These are phyloP conservation scores for Fusarium pilosicola DNA, from an alignment of 2,329 filamentous ascomycete species.

Conservation along the genomic window DNA sequence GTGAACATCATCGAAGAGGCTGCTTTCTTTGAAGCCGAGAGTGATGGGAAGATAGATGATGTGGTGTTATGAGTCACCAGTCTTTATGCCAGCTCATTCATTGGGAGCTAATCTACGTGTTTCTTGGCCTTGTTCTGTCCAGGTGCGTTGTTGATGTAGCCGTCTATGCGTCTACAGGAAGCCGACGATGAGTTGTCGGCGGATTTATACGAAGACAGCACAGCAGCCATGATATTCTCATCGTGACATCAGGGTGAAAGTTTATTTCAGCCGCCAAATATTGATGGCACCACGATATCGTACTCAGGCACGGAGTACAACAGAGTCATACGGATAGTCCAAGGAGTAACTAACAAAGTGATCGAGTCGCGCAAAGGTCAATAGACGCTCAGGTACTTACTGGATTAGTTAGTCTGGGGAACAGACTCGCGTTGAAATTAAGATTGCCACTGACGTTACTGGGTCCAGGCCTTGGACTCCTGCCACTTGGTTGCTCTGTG, in stretches of 20 bases:
- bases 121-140: not conserved
- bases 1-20: not conserved
- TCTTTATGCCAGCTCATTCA: slow-evolving; percentile 4
- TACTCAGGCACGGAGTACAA: not conserved
- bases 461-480: slow-evolving; percentile 13
- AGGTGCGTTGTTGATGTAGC: slow-evolving; percentile 3
- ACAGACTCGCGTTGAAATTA: slow-evolving; percentile 24
- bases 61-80: not conserved
- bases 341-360: not conserved
- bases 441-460: slow-evolving; percentile 35
- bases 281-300: not conserved
- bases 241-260: not conserved
- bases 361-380: not conserved
- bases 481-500: not conserved
- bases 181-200: slow-evolving; percentile 19
- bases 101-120: not conserved
- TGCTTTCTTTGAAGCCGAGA: not conserved
- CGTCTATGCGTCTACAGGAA: slow-evolving; percentile 1
- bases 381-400: not conserved
- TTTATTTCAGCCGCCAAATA: not conserved
- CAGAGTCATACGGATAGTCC: not conserved
- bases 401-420: slow-evolving; percentile 10
- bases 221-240: not conserved
- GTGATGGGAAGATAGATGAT: slow-evolving; percentile 3
- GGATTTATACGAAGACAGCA: not conserved